phyloP scores from a whole-genome alignment of 2,329 filamentous ascomycete species.

The Aspergillus ochraceus region DNA sequence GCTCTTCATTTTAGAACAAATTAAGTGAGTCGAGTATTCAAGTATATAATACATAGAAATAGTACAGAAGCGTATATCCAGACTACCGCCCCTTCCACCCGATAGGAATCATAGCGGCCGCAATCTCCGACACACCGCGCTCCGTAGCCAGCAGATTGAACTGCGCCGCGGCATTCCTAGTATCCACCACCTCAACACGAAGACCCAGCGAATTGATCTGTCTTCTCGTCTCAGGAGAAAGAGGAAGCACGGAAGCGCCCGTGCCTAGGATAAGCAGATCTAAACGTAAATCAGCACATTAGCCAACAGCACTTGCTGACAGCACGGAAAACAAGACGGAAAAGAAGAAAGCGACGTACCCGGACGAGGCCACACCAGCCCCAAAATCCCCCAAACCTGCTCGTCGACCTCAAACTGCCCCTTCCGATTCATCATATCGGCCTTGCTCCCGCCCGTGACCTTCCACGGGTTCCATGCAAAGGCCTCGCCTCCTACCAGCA shows the following conservation, averaged over 20 bases:
- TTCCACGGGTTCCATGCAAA: conserved; percentile 88
- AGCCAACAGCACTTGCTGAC: background rate
- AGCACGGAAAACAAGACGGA: conserved; percentile 2
- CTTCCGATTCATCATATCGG: conserved; percentile 66
- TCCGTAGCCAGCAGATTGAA: conserved; percentile 97
- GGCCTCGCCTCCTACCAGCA: conserved; percentile 83
- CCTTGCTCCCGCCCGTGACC: conserved; percentile 37
- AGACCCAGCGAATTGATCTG: conserved; percentile 77
- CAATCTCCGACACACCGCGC: conserved; percentile 78
- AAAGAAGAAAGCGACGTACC: conserved; percentile 55
- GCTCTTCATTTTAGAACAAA: background rate
- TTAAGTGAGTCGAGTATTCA: background rate
- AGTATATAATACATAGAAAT: background rate
- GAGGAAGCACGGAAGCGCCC: conserved; percentile 70
- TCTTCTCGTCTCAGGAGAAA: conserved; percentile 72
- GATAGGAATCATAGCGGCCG: conserved; percentile 81
- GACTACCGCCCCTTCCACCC: conserved; percentile 64
- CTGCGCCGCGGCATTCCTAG: conserved; percentile 87
- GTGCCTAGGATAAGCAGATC: conserved; percentile 73
- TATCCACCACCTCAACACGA: conserved; percentile 84
- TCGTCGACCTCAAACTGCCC: conserved; percentile 77
- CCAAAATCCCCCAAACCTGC: conserved; percentile 72
- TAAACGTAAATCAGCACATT: conserved; percentile 8
- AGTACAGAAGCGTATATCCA: background rate
- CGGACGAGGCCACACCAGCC: conserved; percentile 81